A percentile compares a stretch with the other conserved stretches of the same genome.
These are phyloP conservation scores for Agrocybe pediades DNA, from an alignment of 768 basidiomycete species.

Conservation along the genomic window DNA sequence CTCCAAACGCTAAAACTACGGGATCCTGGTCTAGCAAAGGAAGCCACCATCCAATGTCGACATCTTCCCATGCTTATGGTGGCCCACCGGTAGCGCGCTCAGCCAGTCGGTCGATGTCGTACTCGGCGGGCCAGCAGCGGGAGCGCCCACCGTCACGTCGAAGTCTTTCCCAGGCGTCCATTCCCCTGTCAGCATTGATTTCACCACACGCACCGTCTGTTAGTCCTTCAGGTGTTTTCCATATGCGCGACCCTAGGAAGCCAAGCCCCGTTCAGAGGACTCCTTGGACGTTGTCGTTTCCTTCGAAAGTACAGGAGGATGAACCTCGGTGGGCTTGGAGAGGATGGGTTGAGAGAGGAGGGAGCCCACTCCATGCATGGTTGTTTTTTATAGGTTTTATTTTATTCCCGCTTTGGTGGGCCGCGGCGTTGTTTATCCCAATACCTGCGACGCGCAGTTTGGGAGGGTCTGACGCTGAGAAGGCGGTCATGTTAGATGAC, in stretches of 20 bases:
- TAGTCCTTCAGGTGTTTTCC: slow-evolving; percentile 57
- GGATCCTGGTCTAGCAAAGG: slow-evolving; percentile 47
- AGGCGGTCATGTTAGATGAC: slow-evolving; percentile 74
- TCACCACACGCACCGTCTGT: slow-evolving; percentile 80
- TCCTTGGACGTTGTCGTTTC: slow-evolving; percentile 60
- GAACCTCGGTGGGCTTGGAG: slow-evolving; percentile 31
- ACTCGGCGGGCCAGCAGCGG: slow-evolving; percentile 20
- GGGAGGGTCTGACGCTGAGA: slow-evolving; percentile 58
- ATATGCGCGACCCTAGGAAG: slow-evolving; percentile 80
- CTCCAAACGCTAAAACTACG: slow-evolving; percentile 41
- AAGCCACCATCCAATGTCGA: slow-evolving; percentile 27
- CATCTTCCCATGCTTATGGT: slow-evolving; percentile 19
- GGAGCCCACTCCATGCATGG: slow-evolving; percentile 74
- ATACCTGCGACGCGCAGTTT: slow-evolving; percentile 66
- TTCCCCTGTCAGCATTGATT: slow-evolving; percentile 77
- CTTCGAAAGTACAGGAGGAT: slow-evolving; percentile 28
- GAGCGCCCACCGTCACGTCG: slow-evolving; percentile 43
- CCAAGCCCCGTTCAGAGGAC: slow-evolving; percentile 62
- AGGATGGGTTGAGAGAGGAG: slow-evolving; percentile 48
- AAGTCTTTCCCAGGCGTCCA: slow-evolving; percentile 71
- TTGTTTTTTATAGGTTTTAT: slow-evolving; percentile 75
- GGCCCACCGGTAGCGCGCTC: slow-evolving; percentile 24
- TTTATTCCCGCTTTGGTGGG: slow-evolving; percentile 70
- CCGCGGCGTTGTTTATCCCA: slow-evolving; percentile 43
- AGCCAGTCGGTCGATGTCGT: slow-evolving; percentile 12